Base-by-base conservation (phyloP, 305 asterid species). In the Fraxinus baroniana region DNA sequence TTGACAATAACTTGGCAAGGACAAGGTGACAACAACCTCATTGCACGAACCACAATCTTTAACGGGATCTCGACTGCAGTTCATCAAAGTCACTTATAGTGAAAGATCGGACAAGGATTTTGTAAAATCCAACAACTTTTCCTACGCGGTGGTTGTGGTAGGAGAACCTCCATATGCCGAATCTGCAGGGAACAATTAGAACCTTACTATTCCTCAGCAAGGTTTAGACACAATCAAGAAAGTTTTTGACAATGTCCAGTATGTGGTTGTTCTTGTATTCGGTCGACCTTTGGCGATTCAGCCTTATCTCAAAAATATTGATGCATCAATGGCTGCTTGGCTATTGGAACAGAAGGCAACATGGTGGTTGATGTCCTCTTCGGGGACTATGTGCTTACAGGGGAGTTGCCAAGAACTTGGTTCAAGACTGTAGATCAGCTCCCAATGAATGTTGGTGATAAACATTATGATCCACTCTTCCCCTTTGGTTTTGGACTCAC, bases 81-180 rank as follows among this genome's bases (percentile, higher is more conserved):
- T 2, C 88, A 91, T 28, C 87, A 81, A 12, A 68, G 20, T 92
- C 0, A 84, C 83, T 18, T 86, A 82, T 78, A 70, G 44, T 2
- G 85, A 87, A 37, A 88, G 70, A 1, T 92, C 92, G 0, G 78
- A 46, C 3, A 3, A 71, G 0, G 83, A 85, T 0, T 88, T 82
- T 79, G 81, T 92, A 4, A 86, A 77, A 76, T 55, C 89, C 32
- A 84, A 28, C 74, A 79, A 88, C 12, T 90, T 92, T 7, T 80
- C 85, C 41, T 92, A 88, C 22, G 89, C 91, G 22, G 84, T 92
- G 5, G 92, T 92, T 26, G 94, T 83, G 2, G 90, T 92, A 0
- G 95, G 97, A n/a, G 95, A 92, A 82, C 57, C 33, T 7, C 90
- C 95, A 1, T 92, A 91, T 49, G 87, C 85, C 0, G 95, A 92